A percentile compares a stretch with the other conserved stretches of the same genome.
phyloP scores from a whole-genome alignment of 805 yeast genomes.

The Zygosaccharomyces pseudorouxii region DNA sequence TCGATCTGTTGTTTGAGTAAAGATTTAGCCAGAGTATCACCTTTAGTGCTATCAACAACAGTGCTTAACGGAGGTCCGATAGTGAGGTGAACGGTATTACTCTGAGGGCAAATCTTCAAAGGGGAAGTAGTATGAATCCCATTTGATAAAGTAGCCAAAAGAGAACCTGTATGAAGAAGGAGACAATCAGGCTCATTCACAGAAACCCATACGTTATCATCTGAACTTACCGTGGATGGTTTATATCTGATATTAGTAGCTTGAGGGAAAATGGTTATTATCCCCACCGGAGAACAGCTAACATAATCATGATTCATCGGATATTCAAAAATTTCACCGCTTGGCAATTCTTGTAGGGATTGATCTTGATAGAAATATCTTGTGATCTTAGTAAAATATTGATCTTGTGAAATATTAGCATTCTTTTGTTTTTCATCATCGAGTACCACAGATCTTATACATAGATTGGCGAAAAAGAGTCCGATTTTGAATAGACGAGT shows the following conservation, averaged over 20 bases:
- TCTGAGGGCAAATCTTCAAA: conserved; percentile 18
- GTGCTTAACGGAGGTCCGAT: conserved; percentile 22
- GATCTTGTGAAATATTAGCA: conserved; percentile 4
- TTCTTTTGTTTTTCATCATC: background rate
- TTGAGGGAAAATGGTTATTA: conserved; percentile 27
- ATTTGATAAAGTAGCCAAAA: conserved; percentile 19
- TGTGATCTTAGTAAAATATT: conserved; percentile 19
- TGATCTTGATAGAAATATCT: conserved; percentile 19
- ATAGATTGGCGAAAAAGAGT: conserved; percentile 21
- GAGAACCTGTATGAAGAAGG: conserved; percentile 28
- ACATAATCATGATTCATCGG: conserved; percentile 17
- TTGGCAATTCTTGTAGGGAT: conserved; percentile 10
- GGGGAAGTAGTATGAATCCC: conserved; percentile 26
- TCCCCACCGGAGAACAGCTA: conserved; percentile 20
- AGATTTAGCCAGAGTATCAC: conserved; percentile 11
- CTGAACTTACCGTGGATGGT: conserved; percentile 22
- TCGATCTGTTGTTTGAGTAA: conserved; percentile 24
- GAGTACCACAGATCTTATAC: conserved; percentile 18
- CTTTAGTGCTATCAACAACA: background rate
- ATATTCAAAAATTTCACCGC: conserved; percentile 20
- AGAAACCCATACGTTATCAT: conserved; percentile 27
- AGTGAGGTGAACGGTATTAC: conserved; percentile 22
- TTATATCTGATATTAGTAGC: conserved; percentile 26
- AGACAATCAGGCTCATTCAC: conserved; percentile 29
- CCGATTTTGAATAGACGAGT: conserved; percentile 23